Percentiles rank a stretch among this genome's conserved stretches.
Evolutionary conservation across 176 grass and related monocot species (phyloP).

Genomic region (Aegilops speltoides): DNA sequence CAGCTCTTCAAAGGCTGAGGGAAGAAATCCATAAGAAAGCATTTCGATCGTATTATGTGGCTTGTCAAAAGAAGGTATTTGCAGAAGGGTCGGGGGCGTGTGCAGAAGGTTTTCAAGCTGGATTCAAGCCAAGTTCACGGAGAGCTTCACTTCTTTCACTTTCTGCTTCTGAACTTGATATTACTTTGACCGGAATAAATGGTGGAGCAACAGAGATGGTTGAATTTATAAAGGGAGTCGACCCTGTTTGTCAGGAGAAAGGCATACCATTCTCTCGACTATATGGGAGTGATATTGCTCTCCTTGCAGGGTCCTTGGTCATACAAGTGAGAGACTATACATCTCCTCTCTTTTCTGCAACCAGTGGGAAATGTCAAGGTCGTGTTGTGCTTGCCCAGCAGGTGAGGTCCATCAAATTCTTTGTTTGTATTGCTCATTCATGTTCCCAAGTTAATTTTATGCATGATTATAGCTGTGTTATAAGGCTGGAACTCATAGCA

Average conservation of each 20-base stretch:
- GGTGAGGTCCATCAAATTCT: constrained; percentile 44
- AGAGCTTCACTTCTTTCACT: constrained; percentile 96
- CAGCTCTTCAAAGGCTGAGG: constrained; percentile 55
- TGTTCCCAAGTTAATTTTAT: constrained; percentile 6
- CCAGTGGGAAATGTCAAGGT: constrained; percentile 74
- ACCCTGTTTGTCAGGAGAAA: constrained; percentile 73
- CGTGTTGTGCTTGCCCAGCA: constrained; percentile 95
- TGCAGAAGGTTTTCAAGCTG: constrained; percentile 78
- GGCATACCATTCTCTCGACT: constrained; percentile 92
- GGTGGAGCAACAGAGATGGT: constrained; percentile 88
- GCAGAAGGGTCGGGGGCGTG: constrained; percentile 85
- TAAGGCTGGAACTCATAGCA: constrained; percentile 2
- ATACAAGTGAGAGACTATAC: constrained; percentile 95
- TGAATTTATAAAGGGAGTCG: constrained; percentile 84
- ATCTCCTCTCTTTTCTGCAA: constrained; percentile 78
- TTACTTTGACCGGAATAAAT: constrained; percentile 77
- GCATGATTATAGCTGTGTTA: constrained; percentile 1
- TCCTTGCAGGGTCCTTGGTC: constrained; percentile 77
- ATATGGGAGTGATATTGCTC: constrained; percentile 90
- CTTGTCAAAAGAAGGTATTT: constrained; percentile 76
- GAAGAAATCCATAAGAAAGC: constrained; percentile 90
- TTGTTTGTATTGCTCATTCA: background rate
- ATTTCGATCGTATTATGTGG: constrained; percentile 82
- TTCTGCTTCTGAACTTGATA: constrained; percentile 84
- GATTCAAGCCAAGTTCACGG: constrained; percentile 71